A percentile compares a stretch with the other conserved stretches of the same genome.
These are phyloP conservation scores for Solanum megistacrolobum DNA, from an alignment of 257 asterid genomes.

Conservation along the genomic window DNA sequence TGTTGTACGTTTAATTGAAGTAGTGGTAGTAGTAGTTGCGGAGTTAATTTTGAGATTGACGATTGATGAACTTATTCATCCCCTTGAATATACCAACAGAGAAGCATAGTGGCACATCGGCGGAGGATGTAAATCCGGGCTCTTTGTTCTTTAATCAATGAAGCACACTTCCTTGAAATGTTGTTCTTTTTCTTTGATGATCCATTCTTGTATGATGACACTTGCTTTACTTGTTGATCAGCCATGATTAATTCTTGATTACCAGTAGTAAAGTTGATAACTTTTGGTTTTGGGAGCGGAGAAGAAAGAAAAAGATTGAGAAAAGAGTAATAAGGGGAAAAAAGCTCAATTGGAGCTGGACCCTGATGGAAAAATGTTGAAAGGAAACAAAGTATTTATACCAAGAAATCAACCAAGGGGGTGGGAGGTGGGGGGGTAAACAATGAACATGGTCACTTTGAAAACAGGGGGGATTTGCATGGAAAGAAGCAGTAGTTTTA, in stretches of 20 bases:
- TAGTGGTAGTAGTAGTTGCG: background rate
- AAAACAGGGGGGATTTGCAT: constrained; percentile 39
- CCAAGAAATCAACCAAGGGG: background rate
- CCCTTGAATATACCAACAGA: constrained; percentile 67
- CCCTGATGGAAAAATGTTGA: constrained; percentile 21
- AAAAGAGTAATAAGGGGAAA: constrained; percentile 17
- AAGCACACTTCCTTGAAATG: constrained; percentile 60
- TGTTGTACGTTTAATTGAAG: background rate
- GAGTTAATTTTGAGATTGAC: background rate
- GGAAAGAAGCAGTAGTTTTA: constrained; percentile 16
- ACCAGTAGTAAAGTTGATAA: background rate
- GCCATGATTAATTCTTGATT: constrained; percentile 21
- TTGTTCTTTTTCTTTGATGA: constrained; percentile 34
- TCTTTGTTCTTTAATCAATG: constrained; percentile 63
- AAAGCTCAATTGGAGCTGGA: constrained; percentile 72
- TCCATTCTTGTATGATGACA: constrained; percentile 14
- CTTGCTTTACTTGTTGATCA: constrained; percentile 21
- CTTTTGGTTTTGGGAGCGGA: background rate
- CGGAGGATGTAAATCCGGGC: constrained; percentile 74
- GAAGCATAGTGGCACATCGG: constrained; percentile 82
- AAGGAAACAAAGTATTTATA: constrained; percentile 25
- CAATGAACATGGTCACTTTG: constrained; percentile 51
- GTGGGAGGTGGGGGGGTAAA: no score
- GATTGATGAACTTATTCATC: constrained; percentile 27
- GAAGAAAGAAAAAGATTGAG: background rate